Evolutionary conservation across 352 stramenopile genomes (phyloP).

Genomic region (Achlya hypogyna): DNA sequence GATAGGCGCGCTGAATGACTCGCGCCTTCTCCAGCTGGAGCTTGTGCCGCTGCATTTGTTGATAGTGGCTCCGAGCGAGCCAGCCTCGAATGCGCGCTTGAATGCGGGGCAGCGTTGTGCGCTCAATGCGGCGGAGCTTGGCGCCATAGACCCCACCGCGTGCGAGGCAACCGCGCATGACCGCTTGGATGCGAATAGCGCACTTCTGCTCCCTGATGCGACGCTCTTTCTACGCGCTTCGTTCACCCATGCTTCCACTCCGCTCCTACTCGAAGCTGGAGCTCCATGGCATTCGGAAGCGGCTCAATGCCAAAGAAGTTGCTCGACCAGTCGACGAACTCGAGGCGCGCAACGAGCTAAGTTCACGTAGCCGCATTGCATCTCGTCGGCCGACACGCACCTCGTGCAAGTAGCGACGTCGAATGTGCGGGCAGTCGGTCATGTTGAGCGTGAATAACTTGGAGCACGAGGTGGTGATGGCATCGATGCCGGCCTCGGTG

Average conservation of each 20-base stretch:
- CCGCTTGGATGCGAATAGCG: constrained; percentile 65
- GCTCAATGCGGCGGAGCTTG: constrained; percentile 58
- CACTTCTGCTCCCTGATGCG: constrained; percentile 34
- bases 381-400: background rate
- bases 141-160: constrained; percentile 62
- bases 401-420: constrained; percentile 57
- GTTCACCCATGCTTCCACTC: background rate
- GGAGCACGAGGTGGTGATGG: constrained; percentile 43
- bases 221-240: constrained; percentile 34
- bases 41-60: constrained; percentile 23
- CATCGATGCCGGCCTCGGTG: constrained; percentile 57
- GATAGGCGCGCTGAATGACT: constrained; percentile 41
- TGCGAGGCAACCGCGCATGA: constrained; percentile 70
- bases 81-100: constrained; percentile 78
- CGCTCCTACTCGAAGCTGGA: constrained; percentile 28
- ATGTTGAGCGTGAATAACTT: constrained; percentile 83
- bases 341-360: constrained; percentile 51
- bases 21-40: constrained; percentile 29
- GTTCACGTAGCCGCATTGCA: background rate
- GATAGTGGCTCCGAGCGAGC: constrained; percentile 42
- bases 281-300: constrained; percentile 64
- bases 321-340: constrained; percentile 76
- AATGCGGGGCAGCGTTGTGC: constrained; percentile 52
- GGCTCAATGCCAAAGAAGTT: constrained; percentile 81
- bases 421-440: constrained; percentile 61